Base-by-base conservation (phyloP, 2,329 filamentous ascomycete species). In the Pezicula neosporulosa region DNA sequence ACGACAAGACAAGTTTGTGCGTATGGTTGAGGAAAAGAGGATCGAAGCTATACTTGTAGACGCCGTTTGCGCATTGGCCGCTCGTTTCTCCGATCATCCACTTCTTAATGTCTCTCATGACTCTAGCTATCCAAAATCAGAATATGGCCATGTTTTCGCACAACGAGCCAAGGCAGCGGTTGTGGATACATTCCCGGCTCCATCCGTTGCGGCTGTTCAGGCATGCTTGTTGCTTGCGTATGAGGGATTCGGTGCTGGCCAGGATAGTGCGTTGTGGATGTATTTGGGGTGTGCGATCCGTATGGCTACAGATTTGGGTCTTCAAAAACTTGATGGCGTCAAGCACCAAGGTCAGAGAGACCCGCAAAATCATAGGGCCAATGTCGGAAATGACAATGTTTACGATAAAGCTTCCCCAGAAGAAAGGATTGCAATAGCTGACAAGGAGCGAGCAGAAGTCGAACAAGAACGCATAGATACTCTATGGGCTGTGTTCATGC, bases 211-310 rank as follows among this genome's bases (percentile, higher is more conserved):
- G 21, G 90, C 89, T 9, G 89, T 94, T 0, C 91, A 96, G 61
- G 89, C 90, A 1, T 91, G 87, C 45, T 70, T 96, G 10, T 72
- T 96, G 27, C 81, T 96, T 70, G 90, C 90, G 0, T 96, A 96
- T 63, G 90, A 95, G 59, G 87, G 92, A 41, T 96, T 96, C 60
- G 91, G 90, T 1, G 88, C 89, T 10, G 89, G 90, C 58, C 89
- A 92, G 60, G 91, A 96, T 63, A 95, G 90, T 66, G 89, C 90
- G 0, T 70, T 96, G 6, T 96, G 91, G 90, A 95, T 96, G 90
- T 96, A 95, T 64, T 76, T 96, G 1, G 91, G 90, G 0, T 85
- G 93, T 47, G 86, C 90, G 0, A 96, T 96, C 54, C 85, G 90
- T 4, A 88, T 91, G 83, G 86, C 86, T 0, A 81, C 89, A 54